Evolutionary conservation across 352 stramenopile species (phyloP).

Genomic region (Phytopythium cucurbitacearum): DNA sequence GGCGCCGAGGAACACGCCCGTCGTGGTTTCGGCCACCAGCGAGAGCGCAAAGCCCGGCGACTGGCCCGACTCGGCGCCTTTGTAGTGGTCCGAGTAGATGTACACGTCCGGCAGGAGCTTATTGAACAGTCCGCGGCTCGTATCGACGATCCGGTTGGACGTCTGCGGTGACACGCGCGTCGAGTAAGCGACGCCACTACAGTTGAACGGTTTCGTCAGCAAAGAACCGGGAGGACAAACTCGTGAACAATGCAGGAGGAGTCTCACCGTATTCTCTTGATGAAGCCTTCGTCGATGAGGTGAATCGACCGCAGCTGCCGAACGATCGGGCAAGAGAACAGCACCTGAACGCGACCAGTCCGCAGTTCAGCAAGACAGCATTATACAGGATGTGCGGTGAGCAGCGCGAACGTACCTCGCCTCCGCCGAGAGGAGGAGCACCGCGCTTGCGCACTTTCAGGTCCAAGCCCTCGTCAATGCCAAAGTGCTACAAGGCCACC

Average conservation of each 20-base stretch:
- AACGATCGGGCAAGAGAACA: conserved; percentile 95
- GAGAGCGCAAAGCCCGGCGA: conserved; percentile 91
- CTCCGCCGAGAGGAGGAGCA: conserved; percentile 74
- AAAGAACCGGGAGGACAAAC: not conserved
- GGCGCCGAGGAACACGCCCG: conserved; percentile 90
- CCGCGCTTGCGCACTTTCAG: conserved; percentile 91
- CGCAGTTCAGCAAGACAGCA: conserved; percentile 14
- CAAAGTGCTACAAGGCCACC: conserved; percentile 77
- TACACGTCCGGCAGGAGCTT: conserved; percentile 98
- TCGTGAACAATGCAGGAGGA: conserved; percentile 1
- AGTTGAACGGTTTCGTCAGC: conserved; percentile 15
- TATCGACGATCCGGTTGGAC: conserved; percentile 97
- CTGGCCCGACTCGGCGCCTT: conserved; percentile 82
- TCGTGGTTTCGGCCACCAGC: conserved; percentile 97
- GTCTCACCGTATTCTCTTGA: conserved; percentile 94
- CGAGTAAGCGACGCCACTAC: conserved; percentile 90
- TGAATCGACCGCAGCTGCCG: conserved; percentile 93
- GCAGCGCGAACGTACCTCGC: conserved; percentile 25
- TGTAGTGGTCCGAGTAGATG: conserved; percentile 99
- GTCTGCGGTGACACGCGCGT: conserved; percentile 97
- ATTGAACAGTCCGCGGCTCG: conserved; percentile 96
- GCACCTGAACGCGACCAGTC: conserved; percentile 66
- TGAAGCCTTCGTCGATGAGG: conserved; percentile 95
- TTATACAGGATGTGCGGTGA: not conserved
- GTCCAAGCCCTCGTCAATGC: conserved; percentile 89